A percentile compares a stretch with the other conserved stretches of the same genome.
Evolutionary conservation across 352 stramenopile species (phyloP).

Genomic region (Globisporangium cystogenes): DNA sequence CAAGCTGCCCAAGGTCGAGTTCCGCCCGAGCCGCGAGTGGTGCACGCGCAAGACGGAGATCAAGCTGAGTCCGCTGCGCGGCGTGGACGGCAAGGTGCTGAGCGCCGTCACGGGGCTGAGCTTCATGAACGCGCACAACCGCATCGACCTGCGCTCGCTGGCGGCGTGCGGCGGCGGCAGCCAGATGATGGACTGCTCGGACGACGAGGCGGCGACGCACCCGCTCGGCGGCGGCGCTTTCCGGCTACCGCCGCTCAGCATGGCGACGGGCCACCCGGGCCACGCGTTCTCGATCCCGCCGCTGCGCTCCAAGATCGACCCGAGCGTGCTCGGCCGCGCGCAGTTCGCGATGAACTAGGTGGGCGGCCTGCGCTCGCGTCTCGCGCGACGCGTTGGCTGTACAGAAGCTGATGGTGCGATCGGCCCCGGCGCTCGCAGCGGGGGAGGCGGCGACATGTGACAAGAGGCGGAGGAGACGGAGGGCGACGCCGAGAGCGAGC

Average conservation of each 20-base stretch:
- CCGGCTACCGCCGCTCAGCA: slow-evolving; percentile 55
- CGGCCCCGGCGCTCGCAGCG: neutral
- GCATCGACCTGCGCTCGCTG: slow-evolving; percentile 12
- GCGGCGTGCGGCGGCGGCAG: slow-evolving; percentile 9
- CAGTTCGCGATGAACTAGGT: slow-evolving; percentile 51
- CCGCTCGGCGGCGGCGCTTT: slow-evolving; percentile 23
- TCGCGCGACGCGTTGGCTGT: neutral
- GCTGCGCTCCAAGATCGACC: slow-evolving; percentile 76
- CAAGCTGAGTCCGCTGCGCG: slow-evolving; percentile 52
- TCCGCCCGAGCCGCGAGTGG: slow-evolving; percentile 38
- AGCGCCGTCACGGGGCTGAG: slow-evolving; percentile 40
- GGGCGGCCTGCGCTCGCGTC: no score
- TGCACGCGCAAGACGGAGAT: slow-evolving; percentile 54
- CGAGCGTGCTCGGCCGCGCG: slow-evolving; percentile 44
- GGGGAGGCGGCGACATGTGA: neutral
- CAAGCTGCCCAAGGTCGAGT: slow-evolving; percentile 24
- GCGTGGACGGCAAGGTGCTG: slow-evolving; percentile 37
- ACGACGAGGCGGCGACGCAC: slow-evolving; percentile 28
- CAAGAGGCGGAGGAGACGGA: neutral
- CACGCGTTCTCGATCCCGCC: slow-evolving; percentile 56
- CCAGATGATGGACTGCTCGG: slow-evolving; percentile 13
- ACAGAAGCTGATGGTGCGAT: neutral
- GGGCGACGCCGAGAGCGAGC: neutral
- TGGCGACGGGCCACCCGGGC: slow-evolving; percentile 25
- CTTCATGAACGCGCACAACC: slow-evolving; percentile 52